These are phyloP conservation scores for Phytophthora aleatoria DNA, from an alignment of 352 stramenopile genomes.

Conservation along the genomic window DNA sequence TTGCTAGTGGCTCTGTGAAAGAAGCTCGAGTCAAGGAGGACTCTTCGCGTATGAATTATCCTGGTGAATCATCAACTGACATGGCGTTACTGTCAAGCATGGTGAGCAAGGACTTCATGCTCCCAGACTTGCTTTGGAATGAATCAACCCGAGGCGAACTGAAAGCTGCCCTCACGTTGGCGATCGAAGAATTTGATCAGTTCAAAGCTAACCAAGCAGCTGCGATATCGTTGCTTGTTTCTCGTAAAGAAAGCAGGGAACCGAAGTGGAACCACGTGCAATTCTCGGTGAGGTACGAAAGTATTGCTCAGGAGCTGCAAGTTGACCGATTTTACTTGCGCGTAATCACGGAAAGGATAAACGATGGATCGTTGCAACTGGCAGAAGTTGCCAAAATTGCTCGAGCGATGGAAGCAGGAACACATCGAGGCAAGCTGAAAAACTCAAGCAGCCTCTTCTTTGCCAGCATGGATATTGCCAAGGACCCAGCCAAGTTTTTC, in stretches of 20 bases:
- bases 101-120: constrained; percentile 71
- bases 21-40: constrained; percentile 49
- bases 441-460: constrained; percentile 60
- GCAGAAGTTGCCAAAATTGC: constrained; percentile 53
- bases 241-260: constrained; percentile 27
- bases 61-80: constrained; percentile 70
- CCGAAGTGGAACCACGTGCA: constrained; percentile 74
- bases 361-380: constrained; percentile 71
- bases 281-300: constrained; percentile 69
- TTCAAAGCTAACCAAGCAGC: constrained; percentile 43
- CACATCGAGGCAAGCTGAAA: constrained; percentile 49
- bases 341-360: constrained; percentile 70
- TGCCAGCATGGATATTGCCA: constrained; percentile 70
- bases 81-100: constrained; percentile 69
- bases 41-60: constrained; percentile 68
- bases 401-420: constrained; percentile 43
- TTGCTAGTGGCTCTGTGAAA: constrained; percentile 36
- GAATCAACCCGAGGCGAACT: constrained; percentile 59
- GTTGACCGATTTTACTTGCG: constrained; percentile 74
- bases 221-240: constrained; percentile 27
- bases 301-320: constrained; percentile 63
- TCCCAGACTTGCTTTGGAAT: constrained; percentile 86
- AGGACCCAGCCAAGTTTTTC: constrained; percentile 66
- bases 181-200: constrained; percentile 55
- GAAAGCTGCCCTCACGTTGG: constrained; percentile 45